Conservation (phyloP, 768 basidiomycete genomes). For the Kwoniella bestiolae region DNA sequence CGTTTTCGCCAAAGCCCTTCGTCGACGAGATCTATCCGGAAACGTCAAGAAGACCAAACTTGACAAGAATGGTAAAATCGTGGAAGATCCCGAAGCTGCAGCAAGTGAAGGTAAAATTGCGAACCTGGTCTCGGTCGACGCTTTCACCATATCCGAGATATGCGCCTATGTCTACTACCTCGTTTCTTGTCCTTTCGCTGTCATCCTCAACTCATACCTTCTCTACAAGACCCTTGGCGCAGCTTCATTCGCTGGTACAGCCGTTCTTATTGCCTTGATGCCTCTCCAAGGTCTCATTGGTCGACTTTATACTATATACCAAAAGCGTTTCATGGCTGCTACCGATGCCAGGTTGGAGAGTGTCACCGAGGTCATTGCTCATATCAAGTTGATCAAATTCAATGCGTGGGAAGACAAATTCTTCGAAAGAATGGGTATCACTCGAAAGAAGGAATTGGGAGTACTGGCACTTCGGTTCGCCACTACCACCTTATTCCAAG, state of each 20-base stretch:
- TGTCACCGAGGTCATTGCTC: conserved; percentile 59
- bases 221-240: conserved; percentile 75
- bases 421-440: conserved; percentile 55
- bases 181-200: conserved; percentile 53
- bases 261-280: conserved; percentile 44
- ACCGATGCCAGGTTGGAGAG: conserved; percentile 59
- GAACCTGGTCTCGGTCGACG: conserved; percentile 56
- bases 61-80: conserved; percentile 30
- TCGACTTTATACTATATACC: conserved; percentile 46
- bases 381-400: conserved; percentile 60
- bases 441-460: conserved; percentile 54
- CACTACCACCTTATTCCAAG: conserved; percentile 43
- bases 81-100: conserved; percentile 24
- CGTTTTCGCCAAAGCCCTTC: conserved; percentile 58
- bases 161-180: conserved; percentile 52
- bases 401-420: conserved; percentile 59
- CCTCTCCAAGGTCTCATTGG: conserved; percentile 53
- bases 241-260: conserved; percentile 51
- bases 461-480: conserved; percentile 53
- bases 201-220: conserved; percentile 73
- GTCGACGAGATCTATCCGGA: conserved; percentile 58
- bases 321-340: conserved; percentile 55
- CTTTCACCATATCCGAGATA: conserved; percentile 53
- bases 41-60: conserved; percentile 38
- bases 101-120: conserved; percentile 54